Evolutionary conservation across 1,284 basidiomycete species (phyloP), one percentile per base, ranked within the genome.

Genomic region (Rhodotorula sp.): DNA sequence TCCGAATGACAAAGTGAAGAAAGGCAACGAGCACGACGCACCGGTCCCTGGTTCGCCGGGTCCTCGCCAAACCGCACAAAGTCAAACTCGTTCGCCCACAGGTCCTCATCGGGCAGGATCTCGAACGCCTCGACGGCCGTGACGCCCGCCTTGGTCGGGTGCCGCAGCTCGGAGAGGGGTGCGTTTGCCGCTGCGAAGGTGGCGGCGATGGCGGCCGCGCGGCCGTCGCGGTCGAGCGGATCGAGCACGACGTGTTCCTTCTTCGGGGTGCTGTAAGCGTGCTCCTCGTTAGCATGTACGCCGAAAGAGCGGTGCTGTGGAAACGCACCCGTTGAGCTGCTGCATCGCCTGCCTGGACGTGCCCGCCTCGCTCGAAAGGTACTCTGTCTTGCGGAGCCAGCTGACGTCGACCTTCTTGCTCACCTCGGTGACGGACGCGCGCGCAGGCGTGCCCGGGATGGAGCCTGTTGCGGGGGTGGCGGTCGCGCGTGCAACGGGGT

Each of bases 21-120:
- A 21, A 27, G 25, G 13, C 77, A 78, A 0, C 21, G 39, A 19
- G 21, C 32, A 32, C 6, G 32, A n/a, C 64, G 55, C 51, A 68
- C 67, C 34, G 27, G 36, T 44, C 61, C 66, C 36, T 62, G 67
- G 17, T 74, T 76, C 17, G 67, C 64, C 15, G 94, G 94, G 32
- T 92, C 85, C 80, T 97, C 94, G 21, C 89, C 89, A 80, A 94
- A 97, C 74, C 89, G 85, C 84, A 96, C 90, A 70, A 96, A 81
- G 78, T 94, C 91, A 80, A 94, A 95, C 71, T 90, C 88, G 80
- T 94, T 95, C 59, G 90, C 87, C 91, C 92, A 97, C 37, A 92
- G 88, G 66, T 91, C 89, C 5, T 87, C 86, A 79, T 97, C 93
- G 0, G 94, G 94, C 37, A 95, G 85, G 67, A 97, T 84, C 77